Conservation (phyloP, 345 rosid species). For the Aquilaria yunnanensis region DNA sequence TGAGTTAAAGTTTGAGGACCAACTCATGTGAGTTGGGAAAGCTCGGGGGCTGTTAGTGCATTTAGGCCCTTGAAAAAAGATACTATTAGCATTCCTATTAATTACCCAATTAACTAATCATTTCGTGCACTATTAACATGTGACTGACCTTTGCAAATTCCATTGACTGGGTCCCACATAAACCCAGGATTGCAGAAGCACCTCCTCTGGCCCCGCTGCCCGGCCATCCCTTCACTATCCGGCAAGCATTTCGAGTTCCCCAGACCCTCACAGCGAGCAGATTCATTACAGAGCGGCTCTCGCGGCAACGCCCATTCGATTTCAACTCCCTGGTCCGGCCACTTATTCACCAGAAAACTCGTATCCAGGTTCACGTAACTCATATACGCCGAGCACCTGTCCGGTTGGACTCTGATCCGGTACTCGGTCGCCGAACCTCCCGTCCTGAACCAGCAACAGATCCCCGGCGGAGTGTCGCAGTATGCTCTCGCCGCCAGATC, state of each 20-base stretch:
- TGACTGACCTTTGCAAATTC: slow-evolving; percentile 9
- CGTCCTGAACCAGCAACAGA: slow-evolving; percentile 10
- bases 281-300: slow-evolving; percentile 1
- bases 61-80: not conserved
- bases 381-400: slow-evolving; percentile 10
- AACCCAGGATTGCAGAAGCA: slow-evolving; percentile 9
- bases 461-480: slow-evolving; percentile 1
- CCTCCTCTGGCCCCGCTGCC: not conserved
- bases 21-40: too few relatives aligned
- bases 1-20: too few relatives aligned
- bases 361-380: slow-evolving; percentile 15
- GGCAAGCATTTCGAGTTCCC: slow-evolving; percentile 6
- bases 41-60: too few relatives aligned
- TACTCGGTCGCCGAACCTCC: slow-evolving; percentile 3
- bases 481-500: not conserved
- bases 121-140: not conserved
- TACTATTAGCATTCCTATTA: not conserved
- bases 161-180: slow-evolving; percentile 9
- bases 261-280: not conserved
- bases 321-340: slow-evolving; percentile 17
- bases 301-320: slow-evolving; percentile 7
- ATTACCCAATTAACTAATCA: not conserved
- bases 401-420: slow-evolving; percentile 9
- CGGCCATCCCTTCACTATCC: not conserved
- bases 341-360: slow-evolving; percentile 6